Conservation (phyloP, 208 protist genomes). For the Acanthamoeba triangularis region DNA sequence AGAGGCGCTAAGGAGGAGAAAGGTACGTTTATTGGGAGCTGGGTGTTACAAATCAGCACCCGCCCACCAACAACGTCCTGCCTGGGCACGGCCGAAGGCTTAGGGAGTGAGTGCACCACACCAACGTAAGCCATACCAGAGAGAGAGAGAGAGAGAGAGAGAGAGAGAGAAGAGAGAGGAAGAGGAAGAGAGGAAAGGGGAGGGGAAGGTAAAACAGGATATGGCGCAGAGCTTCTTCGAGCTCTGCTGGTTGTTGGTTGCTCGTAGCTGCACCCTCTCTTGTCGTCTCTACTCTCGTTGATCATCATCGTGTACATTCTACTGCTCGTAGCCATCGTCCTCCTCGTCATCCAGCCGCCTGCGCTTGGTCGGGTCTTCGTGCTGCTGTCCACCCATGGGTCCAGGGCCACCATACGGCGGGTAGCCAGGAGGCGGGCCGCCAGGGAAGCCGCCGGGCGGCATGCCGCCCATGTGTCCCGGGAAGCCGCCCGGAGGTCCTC, state of each 20-base stretch:
- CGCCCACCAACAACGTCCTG: too few species aligned
- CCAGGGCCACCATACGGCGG: not conserved
- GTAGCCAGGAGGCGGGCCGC: not conserved
- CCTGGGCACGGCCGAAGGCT: too few species aligned
- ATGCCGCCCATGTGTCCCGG: not conserved
- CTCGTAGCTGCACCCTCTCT: not conserved
- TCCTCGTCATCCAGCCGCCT: not conserved
- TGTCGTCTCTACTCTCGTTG: not conserved
- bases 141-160: not conserved
- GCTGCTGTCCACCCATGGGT: not conserved
- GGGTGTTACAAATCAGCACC: too few species aligned
- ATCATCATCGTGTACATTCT: not conserved
- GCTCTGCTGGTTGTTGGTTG: not conserved
- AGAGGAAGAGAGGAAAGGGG: not conserved
- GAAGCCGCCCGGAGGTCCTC: not conserved
- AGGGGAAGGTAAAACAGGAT: not conserved
- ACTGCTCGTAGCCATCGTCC: not conserved
- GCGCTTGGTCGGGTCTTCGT: constrained; percentile 1
- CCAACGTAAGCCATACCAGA: not conserved
- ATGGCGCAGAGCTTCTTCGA: not conserved
- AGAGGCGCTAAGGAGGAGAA: too few species aligned
- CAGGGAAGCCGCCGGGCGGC: not conserved
- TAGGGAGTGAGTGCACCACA: too few species aligned
- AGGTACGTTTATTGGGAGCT: too few species aligned
- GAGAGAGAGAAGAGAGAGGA: not conserved